Evolutionary conservation across 2,329 filamentous ascomycete species (phyloP).

Genomic region (Arthrobotrys sphaeroides): DNA sequence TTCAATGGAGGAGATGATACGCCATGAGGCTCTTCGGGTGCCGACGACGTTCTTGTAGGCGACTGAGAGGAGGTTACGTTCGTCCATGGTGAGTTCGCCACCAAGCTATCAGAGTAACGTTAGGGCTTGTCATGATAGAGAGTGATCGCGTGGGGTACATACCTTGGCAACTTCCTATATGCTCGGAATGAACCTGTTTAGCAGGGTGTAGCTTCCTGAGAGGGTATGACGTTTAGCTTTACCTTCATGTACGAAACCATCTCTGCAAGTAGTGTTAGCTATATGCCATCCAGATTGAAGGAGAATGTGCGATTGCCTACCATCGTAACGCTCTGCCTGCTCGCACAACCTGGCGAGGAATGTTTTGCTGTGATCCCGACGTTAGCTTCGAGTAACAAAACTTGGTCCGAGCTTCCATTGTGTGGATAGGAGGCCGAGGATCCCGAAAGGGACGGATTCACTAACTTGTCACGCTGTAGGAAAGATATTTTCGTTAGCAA

Average conservation of each 20-base stretch:
- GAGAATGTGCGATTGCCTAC: slow-evolving; percentile 43
- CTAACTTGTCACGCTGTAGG: slow-evolving; percentile 75
- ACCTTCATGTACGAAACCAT: slow-evolving; percentile 99
- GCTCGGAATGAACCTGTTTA: slow-evolving; percentile 58
- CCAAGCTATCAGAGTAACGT: slow-evolving; percentile 64
- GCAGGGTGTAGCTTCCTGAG: slow-evolving; percentile 55
- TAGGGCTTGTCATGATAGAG: not conserved
- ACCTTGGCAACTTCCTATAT: slow-evolving; percentile 90
- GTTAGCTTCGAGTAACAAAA: slow-evolving; percentile 55
- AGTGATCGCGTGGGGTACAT: slow-evolving; percentile 57
- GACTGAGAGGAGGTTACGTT: slow-evolving; percentile 96
- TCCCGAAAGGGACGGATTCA: slow-evolving; percentile 57
- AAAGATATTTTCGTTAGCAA: slow-evolving; percentile 62
- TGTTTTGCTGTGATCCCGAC: slow-evolving; percentile 80
- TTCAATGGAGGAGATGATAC: slow-evolving; percentile 98
- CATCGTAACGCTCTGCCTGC: slow-evolving; percentile 99
- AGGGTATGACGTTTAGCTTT: slow-evolving; percentile 59
- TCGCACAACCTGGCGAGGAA: slow-evolving; percentile 99
- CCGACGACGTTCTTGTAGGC: slow-evolving; percentile 99
- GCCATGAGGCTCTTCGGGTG: slow-evolving; percentile 95
- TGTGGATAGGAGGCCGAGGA: slow-evolving; percentile 33
- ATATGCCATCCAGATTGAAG: not conserved
- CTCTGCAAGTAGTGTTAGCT: slow-evolving; percentile 65
- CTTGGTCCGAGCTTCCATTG: slow-evolving; percentile 25
- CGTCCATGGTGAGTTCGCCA: slow-evolving; percentile 84